Conservation (phyloP, 495 filamentous ascomycete species). For the Hypoxylon crocopeplum region DNA sequence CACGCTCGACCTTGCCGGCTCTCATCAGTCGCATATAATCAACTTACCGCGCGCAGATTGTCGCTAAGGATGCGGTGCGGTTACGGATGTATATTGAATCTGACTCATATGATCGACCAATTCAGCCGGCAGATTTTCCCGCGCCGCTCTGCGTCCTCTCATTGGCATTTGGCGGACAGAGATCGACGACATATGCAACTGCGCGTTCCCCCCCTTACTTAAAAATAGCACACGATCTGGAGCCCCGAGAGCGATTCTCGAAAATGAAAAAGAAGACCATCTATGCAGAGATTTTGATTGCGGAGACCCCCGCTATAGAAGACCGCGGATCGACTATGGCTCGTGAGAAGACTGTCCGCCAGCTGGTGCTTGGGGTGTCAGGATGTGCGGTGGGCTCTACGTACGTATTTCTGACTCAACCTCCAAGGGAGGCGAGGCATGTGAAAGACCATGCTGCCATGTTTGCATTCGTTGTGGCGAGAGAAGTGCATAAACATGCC, state of each 20-base stretch:
- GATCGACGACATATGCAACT: conserved; percentile 22
- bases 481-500: conserved; percentile 1
- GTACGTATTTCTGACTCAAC: conserved; percentile 2
- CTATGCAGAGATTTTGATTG: too few species aligned
- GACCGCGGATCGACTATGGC: too few species aligned
- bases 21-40: too few species aligned
- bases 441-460: conserved; percentile 9
- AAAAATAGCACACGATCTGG: too few species aligned
- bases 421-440: conserved; percentile 13
- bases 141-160: conserved; percentile 36
- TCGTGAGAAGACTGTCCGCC: too few species aligned
- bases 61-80: conserved; percentile 16
- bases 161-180: too few species aligned
- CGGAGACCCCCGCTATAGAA: conserved; percentile 1
- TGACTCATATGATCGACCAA: conserved; percentile 55
- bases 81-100: conserved; percentile 42
- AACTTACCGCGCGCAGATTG: conserved; percentile 7
- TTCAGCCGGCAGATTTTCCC: conserved; percentile 56
- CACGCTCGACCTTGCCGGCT: too few species aligned
- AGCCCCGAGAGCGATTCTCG: too few species aligned
- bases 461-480: conserved; percentile 18
- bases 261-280: too few species aligned
- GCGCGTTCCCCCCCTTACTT: background rate
- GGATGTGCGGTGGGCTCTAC: too few species aligned
- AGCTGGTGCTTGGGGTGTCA: too few species aligned